Conservation (phyloP, 2,329 filamentous ascomycete species). For the Fusarium udum region DNA sequence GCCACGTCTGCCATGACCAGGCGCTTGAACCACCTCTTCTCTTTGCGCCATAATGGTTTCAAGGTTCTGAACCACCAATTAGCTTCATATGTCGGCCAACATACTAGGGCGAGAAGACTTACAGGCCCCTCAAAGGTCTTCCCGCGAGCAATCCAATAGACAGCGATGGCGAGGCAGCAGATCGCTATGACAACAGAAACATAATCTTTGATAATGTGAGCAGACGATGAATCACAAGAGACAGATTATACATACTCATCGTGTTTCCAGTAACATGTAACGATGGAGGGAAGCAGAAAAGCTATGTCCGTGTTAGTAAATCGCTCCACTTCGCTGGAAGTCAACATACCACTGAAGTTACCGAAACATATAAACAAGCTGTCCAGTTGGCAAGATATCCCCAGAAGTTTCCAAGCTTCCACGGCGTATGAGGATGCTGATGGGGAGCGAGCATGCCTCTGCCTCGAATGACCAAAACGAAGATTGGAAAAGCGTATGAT, state of each 20-base stretch:
- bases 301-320: not conserved
- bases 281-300: not conserved
- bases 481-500: not conserved
- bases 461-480: not conserved
- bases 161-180: not conserved
- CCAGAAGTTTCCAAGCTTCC: not conserved
- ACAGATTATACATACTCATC: not conserved
- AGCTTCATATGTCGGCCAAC: not conserved
- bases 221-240: too few relatives aligned
- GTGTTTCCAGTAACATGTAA: not conserved
- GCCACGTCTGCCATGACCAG: not conserved
- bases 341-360: not conserved
- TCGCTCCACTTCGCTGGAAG: rapidly evolving
- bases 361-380: not conserved
- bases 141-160: not conserved
- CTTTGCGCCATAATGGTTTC: not conserved
- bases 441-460: not conserved
- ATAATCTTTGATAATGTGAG: not conserved
- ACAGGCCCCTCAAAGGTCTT: not conserved
- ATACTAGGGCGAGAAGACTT: not conserved
- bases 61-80: not conserved
- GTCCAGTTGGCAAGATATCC: not conserved
- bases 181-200: not conserved
- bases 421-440: not conserved
- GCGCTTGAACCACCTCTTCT: not conserved